Base-by-base conservation (phyloP, 2,329 filamentous ascomycete species). In the Hymenoscyphus fraxineus region DNA sequence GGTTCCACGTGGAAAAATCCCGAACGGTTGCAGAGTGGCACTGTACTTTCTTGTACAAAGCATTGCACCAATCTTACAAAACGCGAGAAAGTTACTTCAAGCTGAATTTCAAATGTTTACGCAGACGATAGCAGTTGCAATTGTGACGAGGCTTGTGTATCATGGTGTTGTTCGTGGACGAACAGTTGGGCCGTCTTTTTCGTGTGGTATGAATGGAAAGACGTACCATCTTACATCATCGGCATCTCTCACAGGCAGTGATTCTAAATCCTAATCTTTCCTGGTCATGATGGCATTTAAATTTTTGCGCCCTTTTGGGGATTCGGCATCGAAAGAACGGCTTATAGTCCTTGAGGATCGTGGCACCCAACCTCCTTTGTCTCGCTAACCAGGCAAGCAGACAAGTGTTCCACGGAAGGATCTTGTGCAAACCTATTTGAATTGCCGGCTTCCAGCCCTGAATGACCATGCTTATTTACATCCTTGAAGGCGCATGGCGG, bases 1-100 rank as follows among this genome's bases (percentile, higher is more conserved):
- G 15, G 19, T 47, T 38, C 58, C 47, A 56, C 59, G 31, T 61
- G 59, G 19, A 13, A 10, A 61, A 47, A 31, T 31, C 35, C 47
- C 59, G 44, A 61, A 6, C 12, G 32, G 22, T 61, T 61, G 47
- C 59, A 61, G 59, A 51, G 6, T 35, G 9, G 35, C 35, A 60
- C n/a, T 9, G 12, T 27, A 59, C 22, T n/a, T 54, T 39, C 19
- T 27, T 7, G 19, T 40, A 22, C 27, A 32, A 7, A 54, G n/a
- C 6, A 31, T 16, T 60, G 10, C 59, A 27, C 44, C n/a, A 35
- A 51, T 51, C 41, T 32, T 51, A 31, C 41, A 3, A 39, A 27
- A 16, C 31, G 31, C 22, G 10, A 51, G 9, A 6, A 40, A 31
- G 41, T 35, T 60, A 54, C 27, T n/a, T 60, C 15, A 31, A 41